A percentile compares a stretch with the other conserved stretches of the same genome.
phyloP scores from a whole-genome alignment of 108 stramenopile species.

The Parietichytrium sp. region DNA sequence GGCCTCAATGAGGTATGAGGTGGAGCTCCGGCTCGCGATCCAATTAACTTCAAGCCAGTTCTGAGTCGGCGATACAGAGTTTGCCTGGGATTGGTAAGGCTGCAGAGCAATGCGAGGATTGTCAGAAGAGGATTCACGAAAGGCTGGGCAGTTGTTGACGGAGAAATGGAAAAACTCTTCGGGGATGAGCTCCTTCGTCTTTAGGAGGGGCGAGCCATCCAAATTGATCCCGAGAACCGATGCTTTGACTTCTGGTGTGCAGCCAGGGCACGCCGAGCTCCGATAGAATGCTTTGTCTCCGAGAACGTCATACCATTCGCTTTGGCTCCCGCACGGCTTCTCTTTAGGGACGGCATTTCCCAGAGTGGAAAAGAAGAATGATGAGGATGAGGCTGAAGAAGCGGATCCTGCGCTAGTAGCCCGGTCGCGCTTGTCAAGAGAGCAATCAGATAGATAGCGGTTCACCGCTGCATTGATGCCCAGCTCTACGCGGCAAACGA shows the following conservation, averaged over 20 bases:
- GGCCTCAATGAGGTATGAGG: not conserved
- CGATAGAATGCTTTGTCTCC: not conserved
- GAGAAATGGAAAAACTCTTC: not conserved
- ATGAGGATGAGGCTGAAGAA: not conserved
- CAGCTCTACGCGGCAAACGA: conserved; percentile 23
- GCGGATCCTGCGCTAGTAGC: not conserved
- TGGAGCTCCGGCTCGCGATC: not conserved
- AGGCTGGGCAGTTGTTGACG: conserved; percentile 22
- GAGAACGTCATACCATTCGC: not conserved
- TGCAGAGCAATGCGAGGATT: not conserved
- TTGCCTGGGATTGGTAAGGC: not conserved
- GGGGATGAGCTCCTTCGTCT: not conserved
- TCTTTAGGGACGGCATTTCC: too few species aligned
- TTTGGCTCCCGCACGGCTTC: too few species aligned
- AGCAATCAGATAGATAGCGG: not conserved
- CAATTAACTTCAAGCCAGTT: not conserved
- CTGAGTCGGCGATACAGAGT: not conserved
- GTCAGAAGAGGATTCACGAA: not conserved
- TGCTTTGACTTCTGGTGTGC: not conserved
- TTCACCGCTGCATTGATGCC: not conserved
- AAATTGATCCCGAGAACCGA: not conserved
- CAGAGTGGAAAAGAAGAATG: too few species aligned
- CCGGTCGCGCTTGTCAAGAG: not conserved
- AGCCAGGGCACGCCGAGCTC: not conserved
- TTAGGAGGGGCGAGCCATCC: not conserved